Conservation (phyloP, 805 yeast species). For the Candida manassasensis region DNA sequence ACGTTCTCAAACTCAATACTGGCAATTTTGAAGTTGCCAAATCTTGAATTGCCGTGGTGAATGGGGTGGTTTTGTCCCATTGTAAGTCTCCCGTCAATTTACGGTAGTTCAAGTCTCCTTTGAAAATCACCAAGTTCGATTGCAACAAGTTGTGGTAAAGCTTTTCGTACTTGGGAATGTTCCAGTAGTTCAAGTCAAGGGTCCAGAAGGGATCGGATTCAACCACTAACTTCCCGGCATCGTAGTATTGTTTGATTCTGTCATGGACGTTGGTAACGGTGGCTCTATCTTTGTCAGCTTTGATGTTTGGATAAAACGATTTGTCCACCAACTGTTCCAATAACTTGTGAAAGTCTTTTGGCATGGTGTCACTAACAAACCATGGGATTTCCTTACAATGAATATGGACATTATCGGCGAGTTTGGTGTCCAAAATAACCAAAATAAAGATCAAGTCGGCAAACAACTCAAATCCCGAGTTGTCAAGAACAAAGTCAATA, state of each 20-base stretch:
- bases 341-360: slow-evolving; percentile 65
- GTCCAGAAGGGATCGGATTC: slow-evolving; percentile 84
- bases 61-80: slow-evolving; percentile 83
- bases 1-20: slow-evolving; percentile 77
- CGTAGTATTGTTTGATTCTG: slow-evolving; percentile 17
- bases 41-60: slow-evolving; percentile 62
- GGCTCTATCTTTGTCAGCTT: slow-evolving; percentile 13
- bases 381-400: slow-evolving; percentile 93
- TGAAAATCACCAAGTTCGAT: slow-evolving; percentile 73
- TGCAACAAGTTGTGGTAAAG: slow-evolving; percentile 57
- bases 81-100: slow-evolving; percentile 85
- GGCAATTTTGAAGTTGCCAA: slow-evolving; percentile 61
- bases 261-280: slow-evolving; percentile 19
- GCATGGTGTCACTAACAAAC: slow-evolving; percentile 96
- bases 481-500: slow-evolving; percentile 83
- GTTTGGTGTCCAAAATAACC: slow-evolving; percentile 55
- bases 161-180: slow-evolving; percentile 58
- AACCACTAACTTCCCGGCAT: slow-evolving; percentile 18
- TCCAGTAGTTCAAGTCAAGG: slow-evolving; percentile 68
- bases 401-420: slow-evolving; percentile 60
- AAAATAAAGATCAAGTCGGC: slow-evolving; percentile 28
- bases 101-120: slow-evolving; percentile 95
- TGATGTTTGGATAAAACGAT: slow-evolving; percentile 44
- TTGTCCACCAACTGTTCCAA: slow-evolving; percentile 52
- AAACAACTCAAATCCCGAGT: slow-evolving; percentile 91